Conservation (phyloP, 163 green algal species). For the Prototheca wickerhamii region DNA sequence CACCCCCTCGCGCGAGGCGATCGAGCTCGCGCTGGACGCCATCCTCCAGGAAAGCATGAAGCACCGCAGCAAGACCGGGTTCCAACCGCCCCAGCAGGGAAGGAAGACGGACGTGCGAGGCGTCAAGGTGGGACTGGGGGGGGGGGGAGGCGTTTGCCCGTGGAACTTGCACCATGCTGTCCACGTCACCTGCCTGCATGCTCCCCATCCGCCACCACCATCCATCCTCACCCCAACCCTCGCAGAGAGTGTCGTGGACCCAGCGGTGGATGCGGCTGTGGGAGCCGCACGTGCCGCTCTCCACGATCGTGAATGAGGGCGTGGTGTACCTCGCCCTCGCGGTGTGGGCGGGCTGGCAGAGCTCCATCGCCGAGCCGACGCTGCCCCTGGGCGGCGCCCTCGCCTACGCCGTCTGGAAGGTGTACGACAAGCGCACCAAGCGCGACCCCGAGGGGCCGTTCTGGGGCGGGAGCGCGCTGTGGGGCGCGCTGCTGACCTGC, state of each 20-base stretch:
- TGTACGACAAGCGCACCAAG: constrained; percentile 62
- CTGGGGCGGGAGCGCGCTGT: constrained; percentile 56
- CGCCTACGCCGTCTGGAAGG: constrained; percentile 34
- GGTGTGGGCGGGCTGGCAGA: constrained; percentile 43
- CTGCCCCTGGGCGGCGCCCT: constrained; percentile 42
- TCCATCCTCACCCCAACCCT: not conserved
- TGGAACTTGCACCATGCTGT: not conserved
- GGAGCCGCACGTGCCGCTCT: constrained; percentile 57
- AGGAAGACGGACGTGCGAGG: constrained; percentile 25
- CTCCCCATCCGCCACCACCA: not conserved
- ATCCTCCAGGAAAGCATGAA: constrained; percentile 67
- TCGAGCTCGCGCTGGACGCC: constrained; percentile 73
- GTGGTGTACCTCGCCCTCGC: constrained; percentile 56
- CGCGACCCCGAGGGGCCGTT: constrained; percentile 60
- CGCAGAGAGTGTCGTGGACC: constrained; percentile 12
- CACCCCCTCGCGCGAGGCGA: constrained; percentile 62
- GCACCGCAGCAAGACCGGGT: constrained; percentile 54
- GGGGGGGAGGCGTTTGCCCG: not conserved
- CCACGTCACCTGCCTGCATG: not conserved
- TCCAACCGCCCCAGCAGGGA: constrained; percentile 49
- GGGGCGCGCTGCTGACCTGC: constrained; percentile 51
- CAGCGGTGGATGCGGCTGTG: constrained; percentile 36
- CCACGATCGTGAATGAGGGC: constrained; percentile 75
- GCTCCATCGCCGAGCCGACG: constrained; percentile 34
- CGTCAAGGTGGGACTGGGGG: not conserved